Evolutionary conservation across 805 yeast species (phyloP), one percentile per base, ranked within the genome.

Genomic region (Debaryomyces castellii): DNA sequence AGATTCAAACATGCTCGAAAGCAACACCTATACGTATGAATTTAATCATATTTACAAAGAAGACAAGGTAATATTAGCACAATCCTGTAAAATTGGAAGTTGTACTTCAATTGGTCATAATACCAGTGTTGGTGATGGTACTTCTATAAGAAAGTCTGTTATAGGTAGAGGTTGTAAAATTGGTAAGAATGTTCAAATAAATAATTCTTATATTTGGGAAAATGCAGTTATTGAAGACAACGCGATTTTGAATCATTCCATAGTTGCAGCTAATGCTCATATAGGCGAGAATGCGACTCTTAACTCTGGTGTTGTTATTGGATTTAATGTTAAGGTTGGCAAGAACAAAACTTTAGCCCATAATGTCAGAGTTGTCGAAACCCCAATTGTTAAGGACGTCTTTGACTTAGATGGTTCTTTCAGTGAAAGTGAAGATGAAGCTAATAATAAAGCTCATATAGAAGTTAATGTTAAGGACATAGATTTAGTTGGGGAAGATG

Each of bases 41-140:
- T 78, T 85, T 42, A 86, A 88, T 44, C 95, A 94, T 64, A 80
- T 92, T 43, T 94, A 94, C 66, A 90, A 90, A 66, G 97, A 91
- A 60, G 80, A 81, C 32, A 86, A 84, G 53, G 92, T 92, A n/a
- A 82, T 89, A 7, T 74, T 92, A 52, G 96, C 97, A 0, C 97
- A 92, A 60, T 85, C 94, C n/a, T 90, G 97, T 69, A 82, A 81
- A 52, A 82, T 94, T 48, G 88, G 87, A 16, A 80, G 83, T 44
- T 76, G 88, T 52, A 87, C 95, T 1, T 87, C 89, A 3, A 85
- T 94, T 51, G 99, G 98, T 3, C 71, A 85, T 1, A 77, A 81
- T 42, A 77, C 96, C 0, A 72, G 70, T 34, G 84, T 94, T 54
- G 96, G 96, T 35, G 90, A 86, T 52, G 83, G 85, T 14, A 71